These are phyloP conservation scores for Vitis hybrid DNA, from an alignment of 177 flowering plant species.

Conservation along the genomic window DNA sequence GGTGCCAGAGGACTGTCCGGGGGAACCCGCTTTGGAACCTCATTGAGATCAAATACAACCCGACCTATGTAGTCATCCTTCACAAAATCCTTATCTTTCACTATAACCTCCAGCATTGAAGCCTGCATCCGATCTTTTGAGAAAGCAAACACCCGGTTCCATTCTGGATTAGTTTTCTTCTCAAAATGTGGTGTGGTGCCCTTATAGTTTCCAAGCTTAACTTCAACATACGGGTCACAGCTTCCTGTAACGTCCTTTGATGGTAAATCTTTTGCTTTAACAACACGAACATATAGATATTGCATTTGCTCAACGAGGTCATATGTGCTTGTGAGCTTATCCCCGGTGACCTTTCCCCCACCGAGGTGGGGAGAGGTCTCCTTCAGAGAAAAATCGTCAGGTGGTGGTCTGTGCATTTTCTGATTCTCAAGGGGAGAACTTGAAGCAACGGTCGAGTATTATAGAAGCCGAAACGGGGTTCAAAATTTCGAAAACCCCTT, in stretches of 20 bases:
- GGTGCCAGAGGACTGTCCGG: slow-evolving; percentile 51
- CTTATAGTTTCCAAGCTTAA: slow-evolving; percentile 68
- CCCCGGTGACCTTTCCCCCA: slow-evolving; percentile 53
- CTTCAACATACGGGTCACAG: slow-evolving; percentile 77
- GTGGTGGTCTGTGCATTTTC: slow-evolving; percentile 56
- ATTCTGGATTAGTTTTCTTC: slow-evolving; percentile 64
- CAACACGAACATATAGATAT: slow-evolving; percentile 63
- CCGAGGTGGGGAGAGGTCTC: slow-evolving; percentile 82
- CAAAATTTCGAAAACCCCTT: slow-evolving; percentile 11
- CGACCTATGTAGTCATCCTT: slow-evolving; percentile 51
- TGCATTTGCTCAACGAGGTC: slow-evolving; percentile 79
- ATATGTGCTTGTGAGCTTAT: slow-evolving; percentile 70
- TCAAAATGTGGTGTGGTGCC: slow-evolving; percentile 65
- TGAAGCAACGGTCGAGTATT: slow-evolving; percentile 16
- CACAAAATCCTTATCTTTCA: slow-evolving; percentile 67
- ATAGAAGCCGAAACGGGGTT: not conserved
- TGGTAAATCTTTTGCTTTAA: slow-evolving; percentile 64
- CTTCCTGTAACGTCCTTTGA: slow-evolving; percentile 64
- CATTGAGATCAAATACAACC: slow-evolving; percentile 53
- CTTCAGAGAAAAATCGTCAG: slow-evolving; percentile 57
- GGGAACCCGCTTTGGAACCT: slow-evolving; percentile 52
- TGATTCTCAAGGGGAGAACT: slow-evolving; percentile 9
- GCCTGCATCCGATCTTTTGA: slow-evolving; percentile 69
- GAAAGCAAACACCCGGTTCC: slow-evolving; percentile 77
- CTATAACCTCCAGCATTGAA: slow-evolving; percentile 48